Evolutionary conservation across 495 filamentous ascomycete species (phyloP), one percentile per base, ranked within the genome.

Genomic region (Aspergillus heteromorphus): DNA sequence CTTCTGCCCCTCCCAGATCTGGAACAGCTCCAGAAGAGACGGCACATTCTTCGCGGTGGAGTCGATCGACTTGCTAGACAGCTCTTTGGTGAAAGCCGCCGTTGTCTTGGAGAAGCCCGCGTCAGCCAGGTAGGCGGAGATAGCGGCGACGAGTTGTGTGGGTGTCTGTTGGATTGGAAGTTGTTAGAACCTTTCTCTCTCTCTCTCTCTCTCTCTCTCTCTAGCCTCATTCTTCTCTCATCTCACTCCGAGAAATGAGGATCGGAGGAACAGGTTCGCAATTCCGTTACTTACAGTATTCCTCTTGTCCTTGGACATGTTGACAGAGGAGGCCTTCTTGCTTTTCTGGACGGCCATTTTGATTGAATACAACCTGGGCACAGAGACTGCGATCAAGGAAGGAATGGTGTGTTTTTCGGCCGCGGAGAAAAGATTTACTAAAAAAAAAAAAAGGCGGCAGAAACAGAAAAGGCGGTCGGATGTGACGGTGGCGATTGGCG

Each of bases 41-140:
- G 73, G 79, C 25, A 65, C 72, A 50, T 66, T 68, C 57, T 72
- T 69, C 13, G 63, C 53, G 68, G 71, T 65, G 17, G 52, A 31
- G 34, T 18, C 51, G 42, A 59, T 34, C n/a, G 67, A 59, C 51
- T 68, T 67, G 45, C 48, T 60, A 16, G 61, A 49, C 59, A 67
- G 63, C 55, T 89, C 83, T 56, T 85, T 80, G 18, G 68, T 66
- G 57, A 89, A 84, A 2, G 82, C 73, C 54, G 74, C 67, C 53
- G 78, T 80, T 23, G 87, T 79, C 38, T 71, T 71, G 17, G 75
- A 62, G 58, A 87, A 88, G 27, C 83, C 81, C 65, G 85, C 79
- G 38, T 85, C 80, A 56, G 78, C 73, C 27, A 91, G 75, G 69
- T 89, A 90, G 13, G 73, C 70, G 27, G 81, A 79, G 57, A 91